Evolutionary conservation across 2,329 filamentous ascomycete genomes (phyloP).

Genomic region (Trichoderma koningii): DNA sequence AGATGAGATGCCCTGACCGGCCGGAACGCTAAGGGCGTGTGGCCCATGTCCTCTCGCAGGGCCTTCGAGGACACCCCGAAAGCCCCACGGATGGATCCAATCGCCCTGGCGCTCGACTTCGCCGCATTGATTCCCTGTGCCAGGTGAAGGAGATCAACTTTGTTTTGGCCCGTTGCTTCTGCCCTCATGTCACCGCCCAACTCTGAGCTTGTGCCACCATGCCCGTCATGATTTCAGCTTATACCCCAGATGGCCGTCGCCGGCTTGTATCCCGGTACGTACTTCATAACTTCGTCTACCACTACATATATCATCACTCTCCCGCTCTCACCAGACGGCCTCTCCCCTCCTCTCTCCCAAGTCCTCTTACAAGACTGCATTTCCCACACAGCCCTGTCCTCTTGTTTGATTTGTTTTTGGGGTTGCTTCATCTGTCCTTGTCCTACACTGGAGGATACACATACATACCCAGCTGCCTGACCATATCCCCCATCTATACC

Average conservation of each 20-base stretch:
- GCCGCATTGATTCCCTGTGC: conserved; percentile 29
- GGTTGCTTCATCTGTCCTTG: not conserved
- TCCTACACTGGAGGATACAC: conserved; percentile 5
- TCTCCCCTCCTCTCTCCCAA: conserved; percentile 32
- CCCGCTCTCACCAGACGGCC: conserved; percentile 35
- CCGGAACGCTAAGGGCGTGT: conserved; percentile 14
- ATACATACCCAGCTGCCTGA: not conserved
- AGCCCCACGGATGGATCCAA: conserved; percentile 31
- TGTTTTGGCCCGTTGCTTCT: conserved; percentile 22
- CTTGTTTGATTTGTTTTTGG: not conserved
- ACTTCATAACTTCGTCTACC: conserved; percentile 12
- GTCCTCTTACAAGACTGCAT: conserved; percentile 29
- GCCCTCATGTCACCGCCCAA: conserved; percentile 42
- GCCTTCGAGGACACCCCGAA: conserved; percentile 1
- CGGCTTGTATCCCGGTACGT: conserved; percentile 2
- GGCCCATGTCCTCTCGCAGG: conserved; percentile 2
- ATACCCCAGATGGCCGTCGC: conserved; percentile 15
- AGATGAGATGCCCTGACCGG: conserved; percentile 1
- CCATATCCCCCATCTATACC: not conserved
- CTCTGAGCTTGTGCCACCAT: conserved; percentile 34
- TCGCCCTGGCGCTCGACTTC: conserved; percentile 29
- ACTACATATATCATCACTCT: conserved; percentile 42
- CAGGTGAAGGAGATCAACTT: conserved; percentile 23
- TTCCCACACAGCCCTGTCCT: not conserved
- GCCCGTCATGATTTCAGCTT: conserved; percentile 25